Percentiles rank a stretch among this genome's conserved stretches.
Conservation (phyloP, 805 yeast species). For the Yamadazyma ubonensis region DNA sequence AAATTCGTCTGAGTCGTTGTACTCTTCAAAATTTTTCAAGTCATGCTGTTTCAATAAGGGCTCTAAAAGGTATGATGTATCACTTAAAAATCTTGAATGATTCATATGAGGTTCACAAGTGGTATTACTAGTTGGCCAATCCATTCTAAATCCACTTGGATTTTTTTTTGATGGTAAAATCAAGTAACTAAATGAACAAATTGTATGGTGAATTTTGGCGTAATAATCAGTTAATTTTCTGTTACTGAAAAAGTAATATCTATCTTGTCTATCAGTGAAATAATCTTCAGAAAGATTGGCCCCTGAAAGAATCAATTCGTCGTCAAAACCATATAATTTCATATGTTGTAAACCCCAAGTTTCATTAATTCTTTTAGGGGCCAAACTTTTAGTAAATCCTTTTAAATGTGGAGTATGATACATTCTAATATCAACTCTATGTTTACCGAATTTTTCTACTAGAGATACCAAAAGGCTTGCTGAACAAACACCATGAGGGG, state of each 20-base stretch:
- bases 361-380: conserved; percentile 87
- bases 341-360: conserved; percentile 94
- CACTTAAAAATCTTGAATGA: conserved; percentile 49
- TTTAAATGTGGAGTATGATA: conserved; percentile 86
- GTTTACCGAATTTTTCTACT: conserved; percentile 59
- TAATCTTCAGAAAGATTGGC: conserved; percentile 92
- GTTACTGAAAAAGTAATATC: conserved; percentile 75
- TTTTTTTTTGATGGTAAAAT: conserved; percentile 45
- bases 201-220: conserved; percentile 62
- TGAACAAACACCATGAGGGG: conserved; percentile 67
- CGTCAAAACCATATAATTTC: conserved; percentile 94
- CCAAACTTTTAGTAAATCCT: conserved; percentile 59
- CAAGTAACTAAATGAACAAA: conserved; percentile 70
- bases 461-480: conserved; percentile 72
- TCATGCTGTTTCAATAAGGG: conserved; percentile 55
- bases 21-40: conserved; percentile 30
- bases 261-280: conserved; percentile 91
- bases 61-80: conserved; percentile 54
- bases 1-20: conserved; percentile 32
- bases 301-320: conserved; percentile 83
- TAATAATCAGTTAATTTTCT: conserved; percentile 67
- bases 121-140: conserved; percentile 72
- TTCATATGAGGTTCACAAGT: conserved; percentile 67
- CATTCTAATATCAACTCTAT: conserved; percentile 74
- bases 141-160: conserved; percentile 51